Evolutionary conservation across 768 basidiomycete species (phyloP).

Genomic region (Leccinum aurantiacum): DNA sequence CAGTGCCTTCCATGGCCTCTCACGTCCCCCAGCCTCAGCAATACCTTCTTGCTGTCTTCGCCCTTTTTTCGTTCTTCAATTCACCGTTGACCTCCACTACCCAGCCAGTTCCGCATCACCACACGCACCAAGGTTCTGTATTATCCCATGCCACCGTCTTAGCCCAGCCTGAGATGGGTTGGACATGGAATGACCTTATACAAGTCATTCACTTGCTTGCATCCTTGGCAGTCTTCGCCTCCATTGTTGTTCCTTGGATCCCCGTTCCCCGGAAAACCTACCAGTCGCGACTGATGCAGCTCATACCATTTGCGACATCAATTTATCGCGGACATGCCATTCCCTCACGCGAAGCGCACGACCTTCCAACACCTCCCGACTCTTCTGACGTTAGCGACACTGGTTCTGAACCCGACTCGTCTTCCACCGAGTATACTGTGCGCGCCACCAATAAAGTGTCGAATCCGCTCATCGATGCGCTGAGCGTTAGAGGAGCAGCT

Average conservation of each 20-base stretch:
- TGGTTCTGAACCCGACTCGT: conserved; percentile 30
- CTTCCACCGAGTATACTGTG: conserved; percentile 30
- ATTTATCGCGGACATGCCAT: conserved; percentile 6
- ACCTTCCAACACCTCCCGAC: conserved; percentile 29
- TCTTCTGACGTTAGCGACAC: conserved; percentile 27
- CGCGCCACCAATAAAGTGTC: conserved; percentile 17
- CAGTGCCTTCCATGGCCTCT: conserved; percentile 11
- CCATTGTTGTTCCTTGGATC: conserved; percentile 52
- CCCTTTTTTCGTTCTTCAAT: conserved; percentile 85
- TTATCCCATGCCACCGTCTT: conserved; percentile 40
- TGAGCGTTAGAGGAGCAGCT: conserved; percentile 35
- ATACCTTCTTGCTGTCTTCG: conserved; percentile 80
- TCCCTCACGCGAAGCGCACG: conserved; percentile 9
- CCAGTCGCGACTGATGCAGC: conserved; percentile 24
- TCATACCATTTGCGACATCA: conserved; percentile 27
- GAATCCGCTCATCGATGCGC: conserved; percentile 27
- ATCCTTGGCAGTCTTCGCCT: conserved; percentile 59
- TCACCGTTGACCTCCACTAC: conserved; percentile 57
- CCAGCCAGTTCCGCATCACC: conserved; percentile 31
- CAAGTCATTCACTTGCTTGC: conserved; percentile 67
- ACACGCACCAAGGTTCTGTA: conserved; percentile 61
- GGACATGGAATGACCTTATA: conserved; percentile 53
- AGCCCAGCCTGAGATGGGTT: conserved; percentile 25
- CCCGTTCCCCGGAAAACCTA: conserved; percentile 27
- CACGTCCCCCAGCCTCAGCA: conserved; percentile 41